Base-by-base conservation (phyloP, 2,329 filamentous ascomycete species). In the Phialophora tarda region DNA sequence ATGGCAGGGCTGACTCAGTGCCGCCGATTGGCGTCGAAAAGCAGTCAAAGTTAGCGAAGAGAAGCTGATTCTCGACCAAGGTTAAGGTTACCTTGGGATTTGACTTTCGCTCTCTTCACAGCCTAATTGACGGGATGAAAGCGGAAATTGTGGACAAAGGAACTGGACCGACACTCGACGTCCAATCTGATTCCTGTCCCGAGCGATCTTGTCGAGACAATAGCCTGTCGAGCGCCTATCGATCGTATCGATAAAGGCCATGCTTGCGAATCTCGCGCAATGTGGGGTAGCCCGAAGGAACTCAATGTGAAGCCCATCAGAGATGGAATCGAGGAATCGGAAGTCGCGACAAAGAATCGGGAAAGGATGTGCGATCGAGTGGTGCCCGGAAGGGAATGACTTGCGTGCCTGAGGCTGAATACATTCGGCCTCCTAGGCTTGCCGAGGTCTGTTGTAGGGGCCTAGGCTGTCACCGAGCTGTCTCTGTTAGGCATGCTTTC, bases 201-300 rank as follows among this genome's bases (percentile, higher is more conserved):
- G 51, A 34, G 17, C 53, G 28, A 51, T 12, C 48, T 44, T n/a
- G 24, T 51, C 48, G 48, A 17, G 3, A 12, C 21, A 17, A 55
- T 55, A 34, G 53, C 26, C 53, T 34, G 30, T 32, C 53, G 24
- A 51, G 53, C 53, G 53, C 53, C 24, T 32, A 55, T 55, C 53
- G 28, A 32, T 55, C 24, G 53, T 51, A 28, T 55, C 53, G 53
- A 55, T 55, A 21, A 55, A 34, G 28, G 21, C 14, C 48, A 26
- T 51, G 30, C 30, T 8, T 30, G 30, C 30, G 30, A 30, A 30
- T 30, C 30, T 30, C 7, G 30, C 30, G 28, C 24, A 55, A 17
- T 32, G 53, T 55, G 53, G 53, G 53, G 53, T 55, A 28, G 24
- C 51, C 34, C 51, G n/a, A 34, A n/a, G 24, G 28, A 55, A 55